A percentile compares a stretch with the other conserved stretches of the same genome.
Conservation (phyloP, 2,329 filamentous ascomycete genomes). For the Penicillium sp. region DNA sequence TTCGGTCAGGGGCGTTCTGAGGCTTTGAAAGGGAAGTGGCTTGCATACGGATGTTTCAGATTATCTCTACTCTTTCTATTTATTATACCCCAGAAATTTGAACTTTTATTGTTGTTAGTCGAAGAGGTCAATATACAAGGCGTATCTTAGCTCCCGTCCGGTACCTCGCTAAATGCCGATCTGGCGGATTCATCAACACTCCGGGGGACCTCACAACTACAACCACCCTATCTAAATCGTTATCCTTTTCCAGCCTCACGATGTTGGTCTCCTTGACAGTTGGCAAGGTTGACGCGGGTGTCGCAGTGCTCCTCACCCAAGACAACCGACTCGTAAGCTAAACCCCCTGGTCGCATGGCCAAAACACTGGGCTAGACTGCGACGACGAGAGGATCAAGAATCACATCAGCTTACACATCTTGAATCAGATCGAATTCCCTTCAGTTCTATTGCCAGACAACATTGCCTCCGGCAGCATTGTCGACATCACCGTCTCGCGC, state of each 20-base stretch:
- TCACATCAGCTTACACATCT: neutral
- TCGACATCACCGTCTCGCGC: constrained; percentile 92
- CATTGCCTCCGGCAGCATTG: constrained; percentile 93
- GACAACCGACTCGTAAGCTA: constrained; percentile 87
- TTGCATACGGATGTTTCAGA: constrained; percentile 1
- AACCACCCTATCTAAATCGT: constrained; percentile 6
- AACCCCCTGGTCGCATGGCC: constrained; percentile 15
- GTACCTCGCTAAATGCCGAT: constrained; percentile 36
- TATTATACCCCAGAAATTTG: neutral
- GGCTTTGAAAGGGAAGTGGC: neutral
- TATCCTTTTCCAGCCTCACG: constrained; percentile 27
- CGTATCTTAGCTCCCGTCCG: constrained; percentile 24
- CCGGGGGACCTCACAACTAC: constrained; percentile 16
- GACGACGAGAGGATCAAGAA: neutral
- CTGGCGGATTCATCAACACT: constrained; percentile 27
- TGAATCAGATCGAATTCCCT: constrained; percentile 87
- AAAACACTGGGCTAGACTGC: constrained; percentile 2
- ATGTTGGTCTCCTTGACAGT: constrained; percentile 98
- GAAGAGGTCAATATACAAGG: constrained; percentile 21
- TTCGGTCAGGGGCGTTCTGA: neutral
- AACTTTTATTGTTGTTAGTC: constrained; percentile 1
- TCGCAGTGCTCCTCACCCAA: constrained; percentile 92
- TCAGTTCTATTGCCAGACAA: constrained; percentile 94
- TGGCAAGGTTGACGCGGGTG: constrained; percentile 98
- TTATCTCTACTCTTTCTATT: neutral